A percentile compares a stretch with the other conserved stretches of the same genome.
phyloP scores from a whole-genome alignment of 345 rosid species.

The Geranium rotundifolium region DNA sequence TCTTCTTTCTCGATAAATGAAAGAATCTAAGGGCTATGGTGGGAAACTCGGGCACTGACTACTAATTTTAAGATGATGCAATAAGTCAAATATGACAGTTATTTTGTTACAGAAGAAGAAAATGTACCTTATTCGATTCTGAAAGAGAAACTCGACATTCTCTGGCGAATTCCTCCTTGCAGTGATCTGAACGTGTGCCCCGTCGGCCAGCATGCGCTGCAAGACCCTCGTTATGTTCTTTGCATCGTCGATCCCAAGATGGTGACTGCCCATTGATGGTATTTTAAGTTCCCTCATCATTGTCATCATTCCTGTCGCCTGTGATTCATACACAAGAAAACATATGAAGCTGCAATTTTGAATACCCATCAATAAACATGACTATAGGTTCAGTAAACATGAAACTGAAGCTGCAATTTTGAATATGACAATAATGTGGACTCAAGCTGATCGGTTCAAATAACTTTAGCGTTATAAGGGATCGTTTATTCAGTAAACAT shows the following conservation, averaged over 20 bases:
- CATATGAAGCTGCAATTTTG: too few species aligned
- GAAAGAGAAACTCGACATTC: constrained; percentile 43
- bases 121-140: constrained; percentile 34
- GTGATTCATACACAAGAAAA: constrained; percentile 4
- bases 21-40: too few species aligned
- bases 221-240: constrained; percentile 80
- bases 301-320: constrained; percentile 93
- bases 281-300: constrained; percentile 74
- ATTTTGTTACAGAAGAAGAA: too few species aligned
- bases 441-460: background rate
- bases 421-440: too few species aligned
- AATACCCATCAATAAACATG: too few species aligned
- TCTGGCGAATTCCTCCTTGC: constrained; percentile 49
- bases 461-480: background rate
- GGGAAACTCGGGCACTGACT: too few species aligned
- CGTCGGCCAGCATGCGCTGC: constrained; percentile 65
- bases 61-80: too few species aligned
- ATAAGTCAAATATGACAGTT: too few species aligned
- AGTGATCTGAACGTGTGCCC: constrained; percentile 59
- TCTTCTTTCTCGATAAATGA: too few species aligned
- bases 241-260: constrained; percentile 81
- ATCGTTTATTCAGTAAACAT: background rate
- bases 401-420: too few species aligned
- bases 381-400: too few species aligned
- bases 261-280: constrained; percentile 67